Conservation (phyloP, 257 asterid species). For the Eustoma russellianum region DNA sequence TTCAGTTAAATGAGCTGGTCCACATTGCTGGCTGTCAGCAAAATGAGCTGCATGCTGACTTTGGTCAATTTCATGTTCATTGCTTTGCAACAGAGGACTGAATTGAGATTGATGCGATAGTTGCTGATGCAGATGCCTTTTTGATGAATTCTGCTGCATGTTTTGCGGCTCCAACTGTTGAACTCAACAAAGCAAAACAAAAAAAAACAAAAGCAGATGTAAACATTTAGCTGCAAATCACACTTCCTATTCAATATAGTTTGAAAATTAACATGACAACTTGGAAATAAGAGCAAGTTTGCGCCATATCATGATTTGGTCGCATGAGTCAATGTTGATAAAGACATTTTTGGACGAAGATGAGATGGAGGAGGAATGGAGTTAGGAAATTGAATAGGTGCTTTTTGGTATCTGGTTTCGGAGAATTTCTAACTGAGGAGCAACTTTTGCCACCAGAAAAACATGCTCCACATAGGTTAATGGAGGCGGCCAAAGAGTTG, state of each 20-base stretch:
- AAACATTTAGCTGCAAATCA: not conserved
- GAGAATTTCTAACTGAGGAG: no score
- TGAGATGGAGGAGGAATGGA: no score
- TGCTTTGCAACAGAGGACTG: slow-evolving; percentile 55
- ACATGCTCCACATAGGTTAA: no score
- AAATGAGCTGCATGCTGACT: slow-evolving; percentile 50
- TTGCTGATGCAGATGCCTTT: slow-evolving; percentile 55
- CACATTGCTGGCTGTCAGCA: slow-evolving; percentile 64
- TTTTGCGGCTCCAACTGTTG: slow-evolving; percentile 26
- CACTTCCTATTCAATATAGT: no score
- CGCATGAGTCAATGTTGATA: no score
- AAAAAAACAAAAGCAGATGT: not conserved
- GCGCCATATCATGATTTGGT: no score
- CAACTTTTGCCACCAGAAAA: no score
- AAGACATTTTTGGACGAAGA: no score
- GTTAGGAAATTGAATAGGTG: no score
- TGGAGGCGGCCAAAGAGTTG: no score
- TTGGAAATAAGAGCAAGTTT: not conserved
- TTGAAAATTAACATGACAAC: not conserved
- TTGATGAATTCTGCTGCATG: slow-evolving; percentile 47
- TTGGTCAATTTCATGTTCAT: slow-evolving; percentile 59
- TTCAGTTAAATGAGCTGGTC: slow-evolving; percentile 67
- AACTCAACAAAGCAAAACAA: not conserved
- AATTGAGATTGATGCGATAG: slow-evolving; percentile 53
- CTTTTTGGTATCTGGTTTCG: no score